Evolutionary conservation across 2,329 filamentous ascomycete species (phyloP), one percentile per base, ranked within the genome.

Genomic region (Cladosporium oxysporum): DNA sequence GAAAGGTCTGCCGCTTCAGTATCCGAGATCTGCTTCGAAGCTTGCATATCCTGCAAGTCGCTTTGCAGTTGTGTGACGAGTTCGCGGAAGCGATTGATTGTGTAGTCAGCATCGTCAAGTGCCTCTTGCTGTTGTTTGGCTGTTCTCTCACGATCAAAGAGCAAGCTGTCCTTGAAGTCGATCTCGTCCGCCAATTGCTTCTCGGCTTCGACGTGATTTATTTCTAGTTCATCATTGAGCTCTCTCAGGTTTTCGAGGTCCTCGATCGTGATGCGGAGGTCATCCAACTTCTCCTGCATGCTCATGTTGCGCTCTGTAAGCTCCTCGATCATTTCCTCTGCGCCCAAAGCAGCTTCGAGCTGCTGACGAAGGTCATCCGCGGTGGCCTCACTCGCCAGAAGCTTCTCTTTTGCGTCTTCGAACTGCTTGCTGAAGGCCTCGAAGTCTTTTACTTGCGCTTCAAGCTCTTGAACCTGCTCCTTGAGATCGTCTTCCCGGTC

Each of bases 121-220:
- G 86, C 82, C 71, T 92, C 88, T 66, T 96, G 91, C 76, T 96
- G 92, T 74, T 93, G 88, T 3, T 84, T 83, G 5, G 90, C 85
- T 69, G 89, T 88, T 66, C 90, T 88, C 37, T 85, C 84, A 73
- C 96, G 91, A 75, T 98, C 94, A n/a, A 87, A 84, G 69, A 97
- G 91, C 67, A 97, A 81, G 64, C 85, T 87, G 69, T 97, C 93
- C 76, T 91, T 92, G 79, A 92, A 91, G 75, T 97, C 93, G 64
- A 98, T 87, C 73, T 97, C 93, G 72, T 96, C 91, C 76, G 97
- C 93, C 79, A 99, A 87, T 76, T 98, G 93, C 77, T 94, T 96
- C 76, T 96, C 92, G 41, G 93, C 91, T 75, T 97, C 93, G 4
- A 95, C 87, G 74, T 97, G 93, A 75, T 97, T 97, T 72, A 92